These are phyloP conservation scores for Voacanga thouarsii DNA, from an alignment of 257 asterid species.

Conservation along the genomic window DNA sequence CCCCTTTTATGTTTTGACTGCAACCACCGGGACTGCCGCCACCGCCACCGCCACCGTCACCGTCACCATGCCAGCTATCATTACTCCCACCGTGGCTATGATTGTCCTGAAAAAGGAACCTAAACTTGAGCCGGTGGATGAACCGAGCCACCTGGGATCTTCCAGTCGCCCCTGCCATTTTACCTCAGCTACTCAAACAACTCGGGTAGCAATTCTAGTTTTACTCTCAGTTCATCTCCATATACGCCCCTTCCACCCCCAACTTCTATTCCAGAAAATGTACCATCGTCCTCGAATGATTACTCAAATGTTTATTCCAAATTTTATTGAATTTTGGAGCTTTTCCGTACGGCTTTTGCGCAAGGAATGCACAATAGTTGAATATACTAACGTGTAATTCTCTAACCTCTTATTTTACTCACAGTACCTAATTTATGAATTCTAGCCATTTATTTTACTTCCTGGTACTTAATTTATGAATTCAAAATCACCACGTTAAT, in stretches of 20 bases:
- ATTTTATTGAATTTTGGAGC: conserved; percentile 45
- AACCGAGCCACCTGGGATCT: conserved; percentile 19
- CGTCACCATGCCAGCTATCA: conserved; percentile 13
- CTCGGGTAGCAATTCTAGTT: conserved; percentile 12
- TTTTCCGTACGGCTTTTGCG: conserved; percentile 41
- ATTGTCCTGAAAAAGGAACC: conserved; percentile 48
- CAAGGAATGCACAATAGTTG: conserved; percentile 13
- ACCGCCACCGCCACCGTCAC: conserved; percentile 17
- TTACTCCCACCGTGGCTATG: not conserved
- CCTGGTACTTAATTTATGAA: too few relatives aligned
- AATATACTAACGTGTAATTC: too few relatives aligned
- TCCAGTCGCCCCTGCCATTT: conserved; percentile 13
- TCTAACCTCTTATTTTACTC: too few relatives aligned
- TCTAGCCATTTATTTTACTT: too few relatives aligned
- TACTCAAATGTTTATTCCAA: conserved; percentile 42
- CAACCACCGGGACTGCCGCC: not conserved
- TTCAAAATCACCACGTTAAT: too few relatives aligned
- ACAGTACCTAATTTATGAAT: too few relatives aligned
- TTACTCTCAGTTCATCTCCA: conserved; percentile 7
- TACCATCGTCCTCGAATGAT: conserved; percentile 10
- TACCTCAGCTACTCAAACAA: not conserved
- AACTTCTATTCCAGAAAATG: conserved; percentile 10
- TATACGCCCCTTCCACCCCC: conserved; percentile 9
- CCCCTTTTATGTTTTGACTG: not conserved
- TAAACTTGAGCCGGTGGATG: conserved; percentile 56